phyloP scores from a whole-genome alignment of 2,329 filamentous ascomycete genomes.

The Microcyclospora pomicola region DNA sequence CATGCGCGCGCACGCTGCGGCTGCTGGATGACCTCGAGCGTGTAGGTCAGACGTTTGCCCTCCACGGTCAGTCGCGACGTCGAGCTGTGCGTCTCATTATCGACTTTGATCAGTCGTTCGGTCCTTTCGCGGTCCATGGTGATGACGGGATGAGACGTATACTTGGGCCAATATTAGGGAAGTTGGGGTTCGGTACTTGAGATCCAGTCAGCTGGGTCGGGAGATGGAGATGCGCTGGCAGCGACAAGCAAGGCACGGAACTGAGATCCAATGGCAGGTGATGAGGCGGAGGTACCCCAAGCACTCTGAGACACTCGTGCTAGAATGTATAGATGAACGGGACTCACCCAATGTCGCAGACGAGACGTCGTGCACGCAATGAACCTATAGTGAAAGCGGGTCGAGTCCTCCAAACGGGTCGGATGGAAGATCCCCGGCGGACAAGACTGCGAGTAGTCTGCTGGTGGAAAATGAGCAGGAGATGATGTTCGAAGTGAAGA shows the following conservation, averaged over 20 bases:
- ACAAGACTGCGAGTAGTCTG: too few relatives aligned
- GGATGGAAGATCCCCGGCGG: too few relatives aligned
- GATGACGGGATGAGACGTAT: neutral
- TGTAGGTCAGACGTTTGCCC: conserved; percentile 67
- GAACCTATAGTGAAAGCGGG: too few relatives aligned
- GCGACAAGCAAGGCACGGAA: conserved; percentile 3
- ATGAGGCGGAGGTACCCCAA: too few relatives aligned
- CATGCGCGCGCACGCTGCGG: conserved; percentile 89
- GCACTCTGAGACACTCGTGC: too few relatives aligned
- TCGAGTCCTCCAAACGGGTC: too few relatives aligned
- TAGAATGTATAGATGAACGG: too few relatives aligned
- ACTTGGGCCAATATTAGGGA: neutral
- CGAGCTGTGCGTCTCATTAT: conserved; percentile 43
- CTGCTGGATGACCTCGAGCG: conserved; percentile 78
- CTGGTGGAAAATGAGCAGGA: too few relatives aligned
- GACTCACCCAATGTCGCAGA: too few relatives aligned
- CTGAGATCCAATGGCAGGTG: neutral
- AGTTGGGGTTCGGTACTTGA: neutral
- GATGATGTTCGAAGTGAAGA: too few relatives aligned
- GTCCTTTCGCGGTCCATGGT: conserved; percentile 15
- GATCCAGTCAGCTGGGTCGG: conserved; percentile 1
- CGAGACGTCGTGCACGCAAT: too few relatives aligned
- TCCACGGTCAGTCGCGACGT: conserved; percentile 52
- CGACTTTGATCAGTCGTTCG: conserved; percentile 31
- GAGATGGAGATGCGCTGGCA: conserved; percentile 1